Conservation (phyloP, 306 rosid species). For the Vigna mungo region DNA sequence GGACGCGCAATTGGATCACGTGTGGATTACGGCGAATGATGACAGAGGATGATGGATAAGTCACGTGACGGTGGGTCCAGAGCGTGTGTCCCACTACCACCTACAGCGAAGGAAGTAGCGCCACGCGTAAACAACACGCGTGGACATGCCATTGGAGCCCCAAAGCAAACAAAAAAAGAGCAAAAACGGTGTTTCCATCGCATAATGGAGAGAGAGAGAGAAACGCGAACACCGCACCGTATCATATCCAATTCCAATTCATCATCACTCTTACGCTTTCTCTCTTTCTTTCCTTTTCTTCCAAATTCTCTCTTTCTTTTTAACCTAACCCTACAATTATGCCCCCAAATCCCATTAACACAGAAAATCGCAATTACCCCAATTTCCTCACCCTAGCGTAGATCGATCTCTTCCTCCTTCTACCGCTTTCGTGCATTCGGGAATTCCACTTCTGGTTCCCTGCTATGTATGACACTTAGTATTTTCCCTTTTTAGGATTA, state of each 20-base stretch:
- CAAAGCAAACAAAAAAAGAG: conserved; percentile 16
- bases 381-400: conserved; percentile 34
- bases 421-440: conserved; percentile 28
- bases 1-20: conserved; percentile 33
- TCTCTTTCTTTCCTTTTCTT: conserved; percentile 21
- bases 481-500: conserved; percentile 28
- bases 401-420: conserved; percentile 44
- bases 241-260: conserved; percentile 24
- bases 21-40: conserved; percentile 34
- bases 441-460: conserved; percentile 7
- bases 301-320: conserved; percentile 24
- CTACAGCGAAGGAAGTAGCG: conserved; percentile 7
- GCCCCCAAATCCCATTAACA: background rate
- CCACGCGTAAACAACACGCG: conserved; percentile 54
- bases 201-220: conserved; percentile 47
- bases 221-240: conserved; percentile 21
- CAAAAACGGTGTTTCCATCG: background rate
- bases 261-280: conserved; percentile 32
- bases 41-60: conserved; percentile 20
- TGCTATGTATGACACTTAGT: conserved; percentile 20
- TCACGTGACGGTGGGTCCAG: conserved; percentile 49
- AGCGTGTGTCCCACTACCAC: conserved; percentile 6
- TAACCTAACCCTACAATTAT: conserved; percentile 51
- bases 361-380: conserved; percentile 1
- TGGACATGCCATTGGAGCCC: conserved; percentile 9